phyloP scores from a whole-genome alignment of 2,329 filamentous ascomycete species.

The Aspergillus intermedius region DNA sequence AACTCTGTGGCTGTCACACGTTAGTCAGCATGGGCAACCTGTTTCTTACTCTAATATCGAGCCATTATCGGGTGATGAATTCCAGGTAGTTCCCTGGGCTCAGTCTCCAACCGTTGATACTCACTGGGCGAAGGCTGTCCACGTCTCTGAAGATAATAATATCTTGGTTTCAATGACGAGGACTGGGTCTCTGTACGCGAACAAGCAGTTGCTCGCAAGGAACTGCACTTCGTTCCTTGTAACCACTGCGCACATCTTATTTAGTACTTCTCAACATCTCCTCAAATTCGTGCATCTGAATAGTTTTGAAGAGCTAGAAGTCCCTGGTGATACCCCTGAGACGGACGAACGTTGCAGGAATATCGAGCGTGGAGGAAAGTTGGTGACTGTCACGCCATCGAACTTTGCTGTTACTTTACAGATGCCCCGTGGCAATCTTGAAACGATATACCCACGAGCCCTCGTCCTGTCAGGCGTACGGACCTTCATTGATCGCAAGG shows the following conservation, averaged over 20 bases:
- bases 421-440: constrained; percentile 91
- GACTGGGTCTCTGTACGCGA: constrained; percentile 72
- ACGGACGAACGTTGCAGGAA: constrained; percentile 85
- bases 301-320: constrained; percentile 65
- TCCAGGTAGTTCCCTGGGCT: constrained; percentile 18
- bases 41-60: constrained; percentile 28
- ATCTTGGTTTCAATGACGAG: constrained; percentile 62
- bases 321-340: constrained; percentile 83
- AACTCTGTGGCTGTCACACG: constrained; percentile 33
- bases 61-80: constrained; percentile 9
- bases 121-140: constrained; percentile 32
- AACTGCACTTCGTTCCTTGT: constrained; percentile 89
- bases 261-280: constrained; percentile 86
- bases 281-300: constrained; percentile 89
- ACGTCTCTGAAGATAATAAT: constrained; percentile 34
- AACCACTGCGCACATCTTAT: constrained; percentile 75
- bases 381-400: constrained; percentile 85
- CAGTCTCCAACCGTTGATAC: constrained; percentile 32
- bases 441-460: constrained; percentile 88
- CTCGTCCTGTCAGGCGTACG: constrained; percentile 89
- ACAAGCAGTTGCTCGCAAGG: constrained; percentile 65
- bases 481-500: constrained; percentile 67
- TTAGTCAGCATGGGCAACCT: constrained; percentile 16
- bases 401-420: constrained; percentile 81
- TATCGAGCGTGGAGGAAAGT: constrained; percentile 78